Conservation (phyloP, 495 filamentous ascomycete species). For the Thermothielavioides terrestris region DNA sequence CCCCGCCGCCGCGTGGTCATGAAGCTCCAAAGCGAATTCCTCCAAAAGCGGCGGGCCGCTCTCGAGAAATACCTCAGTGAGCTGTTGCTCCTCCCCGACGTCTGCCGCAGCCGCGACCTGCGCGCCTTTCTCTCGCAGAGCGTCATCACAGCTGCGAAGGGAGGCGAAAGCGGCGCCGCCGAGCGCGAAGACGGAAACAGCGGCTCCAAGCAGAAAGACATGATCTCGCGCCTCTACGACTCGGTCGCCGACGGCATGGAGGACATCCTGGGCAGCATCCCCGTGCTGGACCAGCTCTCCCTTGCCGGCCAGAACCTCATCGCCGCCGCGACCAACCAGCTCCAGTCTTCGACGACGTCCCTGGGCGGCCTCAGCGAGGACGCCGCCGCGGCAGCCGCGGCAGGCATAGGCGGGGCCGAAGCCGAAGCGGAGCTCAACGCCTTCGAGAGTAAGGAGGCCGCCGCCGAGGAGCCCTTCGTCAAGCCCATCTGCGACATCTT, state of each 20-base stretch:
- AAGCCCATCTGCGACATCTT: conserved; percentile 98
- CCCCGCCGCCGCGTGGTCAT: conserved; percentile 85
- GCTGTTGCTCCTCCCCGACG: conserved; percentile 77
- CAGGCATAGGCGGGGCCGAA: conserved; percentile 63
- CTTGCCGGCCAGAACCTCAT: conserved; percentile 89
- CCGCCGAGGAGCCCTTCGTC: conserved; percentile 73
- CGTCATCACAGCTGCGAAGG: conserved; percentile 48
- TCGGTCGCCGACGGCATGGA: conserved; percentile 98
- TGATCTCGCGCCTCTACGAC: conserved; percentile 90
- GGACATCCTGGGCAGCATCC: conserved; percentile 89
- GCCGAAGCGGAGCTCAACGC: conserved; percentile 91
- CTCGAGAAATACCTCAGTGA: conserved; percentile 82
- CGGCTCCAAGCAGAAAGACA: conserved; percentile 53
- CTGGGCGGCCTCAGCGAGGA: no score
- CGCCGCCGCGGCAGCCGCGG: conserved; percentile 7
- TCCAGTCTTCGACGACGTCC: no score
- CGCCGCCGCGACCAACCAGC: conserved; percentile 74
- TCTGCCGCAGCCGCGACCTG: conserved; percentile 87
- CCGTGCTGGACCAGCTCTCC: conserved; percentile 89
- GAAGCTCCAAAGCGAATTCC: conserved; percentile 91
- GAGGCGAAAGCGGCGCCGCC: conserved; percentile 26
- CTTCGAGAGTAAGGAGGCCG: conserved; percentile 56
- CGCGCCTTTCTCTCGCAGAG: conserved; percentile 90
- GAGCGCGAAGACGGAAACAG: conserved; percentile 43
- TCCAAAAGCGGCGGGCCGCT: conserved; percentile 74